Percentiles rank a stretch among this genome's conserved stretches.
These are phyloP conservation scores for Neonectria magnoliae DNA, from an alignment of 2,329 filamentous ascomycete species.

Conservation along the genomic window DNA sequence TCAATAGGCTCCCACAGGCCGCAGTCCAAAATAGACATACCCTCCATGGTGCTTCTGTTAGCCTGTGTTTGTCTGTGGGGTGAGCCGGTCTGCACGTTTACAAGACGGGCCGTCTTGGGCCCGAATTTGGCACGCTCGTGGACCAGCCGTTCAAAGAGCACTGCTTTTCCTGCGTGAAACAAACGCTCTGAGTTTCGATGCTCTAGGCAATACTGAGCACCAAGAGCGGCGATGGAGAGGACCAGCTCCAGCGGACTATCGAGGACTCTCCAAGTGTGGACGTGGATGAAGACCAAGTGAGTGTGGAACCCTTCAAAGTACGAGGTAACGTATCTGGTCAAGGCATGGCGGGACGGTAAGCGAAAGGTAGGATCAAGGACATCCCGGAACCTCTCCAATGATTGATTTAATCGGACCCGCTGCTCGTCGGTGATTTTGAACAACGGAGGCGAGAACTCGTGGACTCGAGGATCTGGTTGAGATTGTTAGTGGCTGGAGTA, in stretches of 20 bases:
- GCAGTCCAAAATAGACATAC: not conserved
- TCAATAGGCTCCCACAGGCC: constrained; percentile 46
- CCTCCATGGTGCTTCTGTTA: not conserved
- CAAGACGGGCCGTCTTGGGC: constrained; percentile 38
- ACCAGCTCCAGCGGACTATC: constrained; percentile 47
- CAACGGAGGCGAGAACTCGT: constrained; percentile 31
- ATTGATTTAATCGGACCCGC: constrained; percentile 37
- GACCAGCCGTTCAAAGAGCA: constrained; percentile 45
- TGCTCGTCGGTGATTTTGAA: constrained; percentile 50
- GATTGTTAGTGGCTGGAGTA: not conserved
- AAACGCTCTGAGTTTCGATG: constrained; percentile 47
- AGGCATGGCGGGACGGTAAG: constrained; percentile 49
- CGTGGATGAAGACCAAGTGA: constrained; percentile 52
- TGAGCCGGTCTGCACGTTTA: constrained; percentile 19
- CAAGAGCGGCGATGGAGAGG: constrained; percentile 46
- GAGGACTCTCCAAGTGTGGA: constrained; percentile 46
- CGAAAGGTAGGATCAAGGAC: constrained; percentile 44
- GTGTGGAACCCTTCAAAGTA: constrained; percentile 52
- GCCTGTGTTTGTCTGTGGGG: not conserved
- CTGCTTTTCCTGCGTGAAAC: constrained; percentile 46
- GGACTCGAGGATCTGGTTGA: constrained; percentile 24
- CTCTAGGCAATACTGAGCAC: constrained; percentile 53
- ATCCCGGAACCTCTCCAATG: constrained; percentile 42
- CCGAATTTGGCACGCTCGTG: constrained; percentile 36
- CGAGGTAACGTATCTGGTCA: constrained; percentile 49